These are phyloP conservation scores for Cadophora luteo-olivacea DNA, from an alignment of 2,329 filamentous ascomycete genomes.

Conservation along the genomic window DNA sequence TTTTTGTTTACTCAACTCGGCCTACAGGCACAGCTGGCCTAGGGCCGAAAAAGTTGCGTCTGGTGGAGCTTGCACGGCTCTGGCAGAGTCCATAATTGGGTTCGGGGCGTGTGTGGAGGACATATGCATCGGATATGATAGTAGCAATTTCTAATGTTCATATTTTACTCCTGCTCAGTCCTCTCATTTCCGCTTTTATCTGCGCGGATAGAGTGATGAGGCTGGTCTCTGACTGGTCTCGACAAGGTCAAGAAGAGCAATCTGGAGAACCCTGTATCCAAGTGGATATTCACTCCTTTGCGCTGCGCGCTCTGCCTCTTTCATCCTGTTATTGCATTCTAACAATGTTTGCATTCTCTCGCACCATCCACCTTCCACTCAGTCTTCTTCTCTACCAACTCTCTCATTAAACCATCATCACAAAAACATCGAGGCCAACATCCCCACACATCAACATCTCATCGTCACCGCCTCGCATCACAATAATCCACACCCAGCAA, in stretches of 20 bases:
- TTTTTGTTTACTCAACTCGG: neutral
- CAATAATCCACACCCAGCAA: no score
- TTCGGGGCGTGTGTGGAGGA: neutral
- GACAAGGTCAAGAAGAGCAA: neutral
- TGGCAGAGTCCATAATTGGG: neutral
- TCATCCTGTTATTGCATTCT: neutral
- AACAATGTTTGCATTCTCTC: neutral
- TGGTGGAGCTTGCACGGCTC: neutral
- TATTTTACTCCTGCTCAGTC: neutral
- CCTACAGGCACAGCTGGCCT: neutral
- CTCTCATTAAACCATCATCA: neutral
- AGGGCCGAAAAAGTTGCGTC: neutral
- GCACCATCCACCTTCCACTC: neutral
- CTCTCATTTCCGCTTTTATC: neutral
- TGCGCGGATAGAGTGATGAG: neutral
- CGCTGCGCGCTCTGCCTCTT: neutral
- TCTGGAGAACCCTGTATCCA: neutral
- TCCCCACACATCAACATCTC: neutral
- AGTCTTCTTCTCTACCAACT: neutral
- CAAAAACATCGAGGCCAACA: neutral
- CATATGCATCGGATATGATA: neutral
- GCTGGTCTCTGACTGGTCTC: neutral
- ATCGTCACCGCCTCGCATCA: neutral
- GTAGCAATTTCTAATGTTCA: slow-evolving; percentile 16
- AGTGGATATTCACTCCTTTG: slow-evolving; percentile 3